These are phyloP conservation scores for Salix udensis DNA, from an alignment of 345 rosid species.

Conservation along the genomic window DNA sequence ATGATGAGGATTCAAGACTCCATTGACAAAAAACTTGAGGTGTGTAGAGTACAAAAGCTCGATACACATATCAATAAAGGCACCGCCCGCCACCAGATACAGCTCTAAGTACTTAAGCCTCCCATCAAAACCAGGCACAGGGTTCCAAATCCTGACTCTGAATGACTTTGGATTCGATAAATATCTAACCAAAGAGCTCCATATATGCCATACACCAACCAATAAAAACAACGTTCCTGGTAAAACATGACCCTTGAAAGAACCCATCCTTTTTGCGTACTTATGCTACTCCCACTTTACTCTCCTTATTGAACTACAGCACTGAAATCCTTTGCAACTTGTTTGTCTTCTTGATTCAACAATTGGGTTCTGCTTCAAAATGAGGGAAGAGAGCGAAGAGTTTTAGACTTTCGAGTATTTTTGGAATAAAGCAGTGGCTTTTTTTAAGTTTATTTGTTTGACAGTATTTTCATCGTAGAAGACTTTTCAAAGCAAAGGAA, in stretches of 20 bases:
- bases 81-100: conserved; percentile 65
- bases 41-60: conserved; percentile 93
- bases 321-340: background rate
- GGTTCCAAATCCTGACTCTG: conserved; percentile 79
- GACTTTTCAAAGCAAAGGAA: background rate
- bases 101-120: conserved; percentile 78
- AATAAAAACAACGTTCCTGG: conserved; percentile 80
- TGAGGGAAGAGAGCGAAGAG: background rate
- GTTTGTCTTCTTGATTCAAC: conserved; percentile 2
- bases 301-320: background rate
- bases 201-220: conserved; percentile 82
- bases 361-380: conserved; percentile 4
- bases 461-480: background rate
- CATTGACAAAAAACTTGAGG: conserved; percentile 71
- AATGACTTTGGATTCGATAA: conserved; percentile 59
- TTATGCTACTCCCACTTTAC: too few relatives aligned
- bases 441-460: background rate
- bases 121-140: conserved; percentile 76
- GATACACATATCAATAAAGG: conserved; percentile 73
- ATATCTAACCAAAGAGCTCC: conserved; percentile 65
- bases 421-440: background rate
- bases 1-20: conserved; percentile 76
- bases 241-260: conserved; percentile 85
- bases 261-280: conserved; percentile 54
- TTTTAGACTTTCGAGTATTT: background rate